Evolutionary conservation across 768 basidiomycete species (phyloP).

Genomic region (Jaapia argillacea): DNA sequence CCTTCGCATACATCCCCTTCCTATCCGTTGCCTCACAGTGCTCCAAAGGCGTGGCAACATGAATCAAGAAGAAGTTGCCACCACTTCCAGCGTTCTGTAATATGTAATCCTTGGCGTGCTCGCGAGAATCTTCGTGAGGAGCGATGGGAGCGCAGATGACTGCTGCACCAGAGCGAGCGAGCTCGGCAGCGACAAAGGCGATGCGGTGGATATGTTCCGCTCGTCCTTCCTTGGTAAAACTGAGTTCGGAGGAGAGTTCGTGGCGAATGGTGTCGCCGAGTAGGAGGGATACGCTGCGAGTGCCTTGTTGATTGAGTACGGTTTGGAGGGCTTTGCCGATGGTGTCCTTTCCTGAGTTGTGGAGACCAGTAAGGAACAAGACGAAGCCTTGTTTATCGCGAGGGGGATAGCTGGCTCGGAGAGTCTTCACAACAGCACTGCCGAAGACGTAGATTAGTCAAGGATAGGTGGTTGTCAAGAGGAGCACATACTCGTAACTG

Average conservation of each 20-base stretch:
- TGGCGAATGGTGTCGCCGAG: slow-evolving; percentile 83
- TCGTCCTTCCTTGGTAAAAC: slow-evolving; percentile 73
- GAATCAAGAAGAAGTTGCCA: slow-evolving; percentile 90
- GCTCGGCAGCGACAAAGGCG: slow-evolving; percentile 83
- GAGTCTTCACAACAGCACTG: slow-evolving; percentile 83
- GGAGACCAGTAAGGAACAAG: slow-evolving; percentile 81
- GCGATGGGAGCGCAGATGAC: slow-evolving; percentile 90
- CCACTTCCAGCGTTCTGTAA: slow-evolving; percentile 70
- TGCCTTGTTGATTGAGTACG: slow-evolving; percentile 90
- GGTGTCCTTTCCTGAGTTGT: slow-evolving; percentile 91
- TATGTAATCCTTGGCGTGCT: slow-evolving; percentile 66
- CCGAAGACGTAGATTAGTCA: not conserved
- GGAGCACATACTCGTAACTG: slow-evolving; percentile 89
- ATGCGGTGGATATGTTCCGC: slow-evolving; percentile 76
- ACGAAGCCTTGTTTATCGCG: slow-evolving; percentile 95
- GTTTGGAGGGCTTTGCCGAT: slow-evolving; percentile 91
- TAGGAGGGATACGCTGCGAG: slow-evolving; percentile 86
- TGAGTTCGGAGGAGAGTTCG: slow-evolving; percentile 57
- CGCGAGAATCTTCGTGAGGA: slow-evolving; percentile 71
- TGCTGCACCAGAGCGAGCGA: slow-evolving; percentile 91
- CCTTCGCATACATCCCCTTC: slow-evolving; percentile 72
- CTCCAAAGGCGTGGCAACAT: slow-evolving; percentile 88
- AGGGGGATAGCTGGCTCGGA: slow-evolving; percentile 98
- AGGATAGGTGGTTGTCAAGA: not conserved
- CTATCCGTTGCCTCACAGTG: slow-evolving; percentile 87